These are phyloP conservation scores for Xerocomus spinulosus DNA, from an alignment of 768 basidiomycete species.

Conservation along the genomic window DNA sequence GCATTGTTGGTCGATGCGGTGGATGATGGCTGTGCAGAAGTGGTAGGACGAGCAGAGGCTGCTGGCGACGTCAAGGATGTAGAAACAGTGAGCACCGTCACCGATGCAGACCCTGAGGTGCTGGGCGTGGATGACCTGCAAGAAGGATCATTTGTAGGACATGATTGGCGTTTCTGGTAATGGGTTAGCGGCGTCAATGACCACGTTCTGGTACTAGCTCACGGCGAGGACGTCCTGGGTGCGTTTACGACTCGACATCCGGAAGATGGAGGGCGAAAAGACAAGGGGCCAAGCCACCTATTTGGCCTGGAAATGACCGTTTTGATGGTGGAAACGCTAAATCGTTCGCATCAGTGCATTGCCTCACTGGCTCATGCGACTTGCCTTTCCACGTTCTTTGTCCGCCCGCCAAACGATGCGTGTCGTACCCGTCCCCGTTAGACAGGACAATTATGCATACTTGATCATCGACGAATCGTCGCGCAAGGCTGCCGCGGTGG, in stretches of 20 bases:
- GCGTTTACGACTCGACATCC: conserved; percentile 1
- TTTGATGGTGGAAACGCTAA: conserved; percentile 1
- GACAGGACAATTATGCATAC: conserved; percentile 83
- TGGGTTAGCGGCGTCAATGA: conserved; percentile 2
- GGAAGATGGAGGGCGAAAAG: neutral
- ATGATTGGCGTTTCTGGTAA: conserved; percentile 2
- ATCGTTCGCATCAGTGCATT: conserved; percentile 16
- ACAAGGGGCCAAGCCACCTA: neutral
- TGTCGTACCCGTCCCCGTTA: conserved; percentile 73
- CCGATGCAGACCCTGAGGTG: too few relatives aligned
- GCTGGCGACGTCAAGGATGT: too few relatives aligned
- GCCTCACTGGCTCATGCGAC: conserved; percentile 17
- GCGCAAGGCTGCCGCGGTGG: conserved; percentile 71
- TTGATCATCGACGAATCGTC: conserved; percentile 67
- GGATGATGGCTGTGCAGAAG: neutral
- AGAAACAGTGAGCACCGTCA: too few relatives aligned
- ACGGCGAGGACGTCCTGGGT: neutral
- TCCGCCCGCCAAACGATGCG: conserved; percentile 47
- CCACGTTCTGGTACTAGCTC: neutral
- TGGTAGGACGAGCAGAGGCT: neutral
- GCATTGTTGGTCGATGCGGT: conserved; percentile 2
- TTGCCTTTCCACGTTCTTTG: too few relatives aligned
- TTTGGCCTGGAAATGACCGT: neutral
- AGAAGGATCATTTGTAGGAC: neutral
- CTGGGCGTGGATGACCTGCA: neutral